These are phyloP conservation scores for Myxozyma geophila DNA, from an alignment of 805 yeast species.

Conservation along the genomic window DNA sequence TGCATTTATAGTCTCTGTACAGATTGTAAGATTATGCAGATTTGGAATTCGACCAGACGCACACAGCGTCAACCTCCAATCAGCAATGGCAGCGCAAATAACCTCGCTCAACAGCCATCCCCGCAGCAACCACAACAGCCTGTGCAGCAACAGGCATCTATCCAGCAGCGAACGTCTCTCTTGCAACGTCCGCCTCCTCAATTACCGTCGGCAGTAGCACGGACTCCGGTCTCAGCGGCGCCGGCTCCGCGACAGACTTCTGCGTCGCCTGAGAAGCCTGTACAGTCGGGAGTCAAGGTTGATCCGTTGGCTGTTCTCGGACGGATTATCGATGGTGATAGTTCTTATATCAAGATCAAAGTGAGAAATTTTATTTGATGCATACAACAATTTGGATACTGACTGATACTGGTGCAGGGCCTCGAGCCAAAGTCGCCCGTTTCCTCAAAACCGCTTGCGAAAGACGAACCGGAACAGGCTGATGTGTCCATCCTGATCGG, in stretches of 20 bases:
- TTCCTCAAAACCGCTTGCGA: neutral
- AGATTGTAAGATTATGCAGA: conserved; percentile 18
- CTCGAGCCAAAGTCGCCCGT: neutral
- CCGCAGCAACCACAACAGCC: conserved; percentile 1
- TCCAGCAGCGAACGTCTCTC: neutral
- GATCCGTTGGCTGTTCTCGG: conserved; percentile 22
- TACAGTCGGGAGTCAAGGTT: conserved; percentile 1
- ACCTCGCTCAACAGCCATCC: neutral
- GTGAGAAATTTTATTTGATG: neutral
- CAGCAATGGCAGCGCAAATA: neutral
- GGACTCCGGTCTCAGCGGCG: neutral
- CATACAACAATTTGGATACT: neutral
- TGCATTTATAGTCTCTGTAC: neutral
- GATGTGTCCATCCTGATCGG: conserved; percentile 8
- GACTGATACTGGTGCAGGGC: neutral
- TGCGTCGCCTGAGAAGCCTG: neutral
- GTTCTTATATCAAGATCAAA: conserved; percentile 11
- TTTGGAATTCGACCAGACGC: conserved; percentile 34
- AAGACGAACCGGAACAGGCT: neutral
- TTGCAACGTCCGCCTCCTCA: neutral
- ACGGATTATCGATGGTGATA: conserved; percentile 21
- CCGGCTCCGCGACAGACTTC: neutral
- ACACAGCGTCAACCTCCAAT: conserved; percentile 13
- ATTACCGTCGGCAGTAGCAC: neutral
- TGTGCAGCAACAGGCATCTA: conserved; percentile 3